Conservation (phyloP, 176 grass and related monocot genomes). For the Oryza glumipatula region DNA sequence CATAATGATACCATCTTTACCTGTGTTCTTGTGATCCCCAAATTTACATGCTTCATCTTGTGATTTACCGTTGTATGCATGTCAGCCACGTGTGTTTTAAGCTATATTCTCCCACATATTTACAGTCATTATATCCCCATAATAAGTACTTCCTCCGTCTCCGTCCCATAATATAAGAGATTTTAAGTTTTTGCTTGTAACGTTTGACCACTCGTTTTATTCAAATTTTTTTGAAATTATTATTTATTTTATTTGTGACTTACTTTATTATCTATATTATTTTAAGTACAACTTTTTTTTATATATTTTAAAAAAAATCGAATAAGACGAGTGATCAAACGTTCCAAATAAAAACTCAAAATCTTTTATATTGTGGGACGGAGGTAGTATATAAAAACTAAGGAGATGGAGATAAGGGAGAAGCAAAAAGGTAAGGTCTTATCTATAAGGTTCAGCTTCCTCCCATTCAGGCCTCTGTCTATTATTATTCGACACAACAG, state of each 20-base stretch:
- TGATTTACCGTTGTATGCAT: background rate
- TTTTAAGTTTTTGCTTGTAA: no score
- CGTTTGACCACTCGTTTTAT: no score
- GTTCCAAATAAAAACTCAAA: no score
- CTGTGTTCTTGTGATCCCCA: background rate
- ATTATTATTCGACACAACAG: conserved; percentile 29
- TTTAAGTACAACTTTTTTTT: no score
- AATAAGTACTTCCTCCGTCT: background rate
- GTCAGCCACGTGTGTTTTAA: background rate
- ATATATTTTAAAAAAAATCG: no score
- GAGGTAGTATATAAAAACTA: background rate
- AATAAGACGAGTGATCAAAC: no score
- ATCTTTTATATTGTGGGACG: no score
- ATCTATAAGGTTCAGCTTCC: background rate
- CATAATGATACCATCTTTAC: conserved; percentile 21
- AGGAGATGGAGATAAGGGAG: background rate
- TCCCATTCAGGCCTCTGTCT: background rate
- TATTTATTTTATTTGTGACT: no score
- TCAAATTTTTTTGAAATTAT: no score
- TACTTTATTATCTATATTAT: no score
- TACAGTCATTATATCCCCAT: background rate
- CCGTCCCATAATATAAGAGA: no score
- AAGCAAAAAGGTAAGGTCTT: background rate
- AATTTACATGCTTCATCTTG: background rate
- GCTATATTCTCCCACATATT: background rate